These are phyloP conservation scores for Rutidosis leptorrhynchoides DNA, from an alignment of 129 eudicot species.

Conservation along the genomic window DNA sequence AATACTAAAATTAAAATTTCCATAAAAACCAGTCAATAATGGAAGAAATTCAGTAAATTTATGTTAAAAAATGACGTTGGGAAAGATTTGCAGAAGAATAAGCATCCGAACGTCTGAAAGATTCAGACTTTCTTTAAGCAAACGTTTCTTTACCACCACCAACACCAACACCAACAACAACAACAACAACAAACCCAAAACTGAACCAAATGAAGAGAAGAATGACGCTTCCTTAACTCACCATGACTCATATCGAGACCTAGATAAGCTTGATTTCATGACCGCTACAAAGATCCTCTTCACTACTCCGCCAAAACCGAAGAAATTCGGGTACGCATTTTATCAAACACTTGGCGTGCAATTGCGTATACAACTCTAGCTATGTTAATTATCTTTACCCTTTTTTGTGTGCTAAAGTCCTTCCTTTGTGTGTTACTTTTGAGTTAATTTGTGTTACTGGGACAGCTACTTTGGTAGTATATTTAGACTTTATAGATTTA, in stretches of 20 bases:
- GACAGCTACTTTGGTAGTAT: neutral
- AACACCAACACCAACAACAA: conserved; percentile 24
- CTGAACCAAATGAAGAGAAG: conserved; percentile 23
- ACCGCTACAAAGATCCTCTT: conserved; percentile 78
- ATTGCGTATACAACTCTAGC: neutral
- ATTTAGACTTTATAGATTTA: neutral
- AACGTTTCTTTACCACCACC: conserved; percentile 35
- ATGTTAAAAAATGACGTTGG: conserved; percentile 16
- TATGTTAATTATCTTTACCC: neutral
- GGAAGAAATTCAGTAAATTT: neutral
- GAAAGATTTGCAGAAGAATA: conserved; percentile 25
- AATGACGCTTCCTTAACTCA: conserved; percentile 33
- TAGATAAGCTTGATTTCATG: conserved; percentile 82
- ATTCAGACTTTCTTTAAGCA: conserved; percentile 11
- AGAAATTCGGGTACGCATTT: conserved; percentile 78
- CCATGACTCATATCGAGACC: conserved; percentile 57
- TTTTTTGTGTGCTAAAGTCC: neutral
- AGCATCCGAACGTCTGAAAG: conserved; percentile 15
- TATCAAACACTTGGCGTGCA: conserved; percentile 30
- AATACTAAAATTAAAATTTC: neutral
- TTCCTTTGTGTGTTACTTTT: neutral
- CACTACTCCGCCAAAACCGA: conserved; percentile 54
- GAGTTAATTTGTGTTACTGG: neutral
- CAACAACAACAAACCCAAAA: conserved; percentile 26
- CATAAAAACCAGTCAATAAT: neutral